Conservation (phyloP, 2,329 filamentous ascomycete species). For the Elsinoe australis region DNA sequence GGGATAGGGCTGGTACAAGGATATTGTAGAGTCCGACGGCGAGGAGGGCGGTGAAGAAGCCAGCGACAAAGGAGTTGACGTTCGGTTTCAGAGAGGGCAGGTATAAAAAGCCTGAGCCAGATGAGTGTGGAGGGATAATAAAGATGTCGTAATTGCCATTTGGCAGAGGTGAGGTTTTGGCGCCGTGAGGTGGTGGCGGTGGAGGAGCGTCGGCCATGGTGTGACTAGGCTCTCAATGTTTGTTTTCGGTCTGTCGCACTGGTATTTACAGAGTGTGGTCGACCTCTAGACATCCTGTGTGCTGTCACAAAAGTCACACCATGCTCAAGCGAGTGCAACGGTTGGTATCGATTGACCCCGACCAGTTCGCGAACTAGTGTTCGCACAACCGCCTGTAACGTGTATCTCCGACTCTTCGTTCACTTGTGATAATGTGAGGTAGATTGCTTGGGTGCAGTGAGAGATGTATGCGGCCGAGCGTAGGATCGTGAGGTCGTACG, state of each 20-base stretch:
- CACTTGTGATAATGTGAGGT: background rate
- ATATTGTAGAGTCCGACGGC: slow-evolving; percentile 64
- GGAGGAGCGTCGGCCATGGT: slow-evolving; percentile 47
- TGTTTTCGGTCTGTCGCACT: slow-evolving; percentile 8
- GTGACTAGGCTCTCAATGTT: background rate
- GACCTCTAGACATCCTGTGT: slow-evolving; percentile 13
- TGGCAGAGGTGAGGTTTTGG: slow-evolving; percentile 62
- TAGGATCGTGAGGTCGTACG: too few relatives aligned
- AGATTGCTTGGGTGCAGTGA: too few relatives aligned
- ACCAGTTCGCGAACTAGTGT: background rate
- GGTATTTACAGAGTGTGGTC: background rate
- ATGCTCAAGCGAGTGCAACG: slow-evolving; percentile 6
- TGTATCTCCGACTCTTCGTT: slow-evolving; percentile 1
- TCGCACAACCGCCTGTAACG: background rate
- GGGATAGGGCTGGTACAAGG: slow-evolving; percentile 63
- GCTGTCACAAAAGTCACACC: slow-evolving; percentile 6
- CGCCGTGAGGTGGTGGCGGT: slow-evolving; percentile 78
- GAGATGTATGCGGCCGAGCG: too few relatives aligned
- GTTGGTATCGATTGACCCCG: slow-evolving; percentile 9
- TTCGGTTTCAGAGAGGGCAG: slow-evolving; percentile 82
- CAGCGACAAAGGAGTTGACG: slow-evolving; percentile 83
- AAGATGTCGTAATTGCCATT: slow-evolving; percentile 95
- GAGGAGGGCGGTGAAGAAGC: slow-evolving; percentile 68
- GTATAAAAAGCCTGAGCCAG: slow-evolving; percentile 84
- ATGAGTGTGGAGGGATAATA: slow-evolving; percentile 85